Evolutionary conservation across 2,329 filamentous ascomycete species (phyloP).

Genomic region (Paraconiothyrium sp.): DNA sequence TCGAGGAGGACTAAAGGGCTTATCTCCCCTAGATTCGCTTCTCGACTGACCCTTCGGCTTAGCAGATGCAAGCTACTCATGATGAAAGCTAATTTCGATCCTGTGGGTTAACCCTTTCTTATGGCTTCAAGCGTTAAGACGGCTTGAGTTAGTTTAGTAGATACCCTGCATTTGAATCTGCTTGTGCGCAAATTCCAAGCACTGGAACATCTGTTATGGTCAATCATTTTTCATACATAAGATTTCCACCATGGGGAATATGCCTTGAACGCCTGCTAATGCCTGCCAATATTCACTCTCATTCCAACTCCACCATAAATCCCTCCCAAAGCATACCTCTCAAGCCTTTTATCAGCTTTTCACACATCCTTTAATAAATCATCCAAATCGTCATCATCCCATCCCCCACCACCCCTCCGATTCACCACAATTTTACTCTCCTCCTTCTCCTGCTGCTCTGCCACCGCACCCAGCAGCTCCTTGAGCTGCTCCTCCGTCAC

Average conservation of each 20-base stretch:
- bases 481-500: conserved; percentile 95
- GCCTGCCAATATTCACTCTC: conserved; percentile 3
- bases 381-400: conserved; percentile 82
- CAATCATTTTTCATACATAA: background rate
- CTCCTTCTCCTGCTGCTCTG: conserved; percentile 74
- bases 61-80: background rate
- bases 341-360: background rate
- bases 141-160: background rate
- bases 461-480: conserved; percentile 84
- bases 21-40: background rate
- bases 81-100: background rate
- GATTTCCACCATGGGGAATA: conserved; percentile 6
- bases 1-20: conserved; percentile 13
- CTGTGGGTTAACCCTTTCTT: no score
- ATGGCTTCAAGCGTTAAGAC: background rate
- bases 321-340: background rate
- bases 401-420: conserved; percentile 78
- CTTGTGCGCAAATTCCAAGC: background rate
- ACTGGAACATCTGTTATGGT: background rate
- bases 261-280: conserved; percentile 23
- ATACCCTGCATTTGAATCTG: background rate
- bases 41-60: background rate
- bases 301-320: background rate
- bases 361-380: conserved; percentile 51
- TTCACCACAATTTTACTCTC: conserved; percentile 81